Evolutionary conservation across 2,329 filamentous ascomycete species (phyloP).

Genomic region (Ascochyta fabae): DNA sequence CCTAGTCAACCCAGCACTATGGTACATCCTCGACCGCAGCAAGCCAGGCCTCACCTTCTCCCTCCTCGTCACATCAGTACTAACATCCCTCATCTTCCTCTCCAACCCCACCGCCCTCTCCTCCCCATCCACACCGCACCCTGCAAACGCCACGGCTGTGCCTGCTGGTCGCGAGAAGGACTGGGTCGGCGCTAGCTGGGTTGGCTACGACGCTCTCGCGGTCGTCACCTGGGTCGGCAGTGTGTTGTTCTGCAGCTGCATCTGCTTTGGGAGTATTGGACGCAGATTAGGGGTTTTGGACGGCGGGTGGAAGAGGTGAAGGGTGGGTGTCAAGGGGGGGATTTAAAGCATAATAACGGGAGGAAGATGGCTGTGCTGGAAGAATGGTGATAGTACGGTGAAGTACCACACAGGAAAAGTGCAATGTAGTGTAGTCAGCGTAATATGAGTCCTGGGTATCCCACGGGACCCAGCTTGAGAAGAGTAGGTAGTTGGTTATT

Average conservation of each 20-base stretch:
- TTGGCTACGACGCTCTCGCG: conserved; percentile 69
- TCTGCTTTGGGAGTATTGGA: conserved; percentile 97
- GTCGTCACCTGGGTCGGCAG: conserved; percentile 88
- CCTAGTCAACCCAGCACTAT: conserved; percentile 89
- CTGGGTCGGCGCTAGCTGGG: neutral
- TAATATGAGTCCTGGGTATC: too few relatives aligned
- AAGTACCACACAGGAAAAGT: conserved; percentile 15
- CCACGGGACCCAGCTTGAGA: too few relatives aligned
- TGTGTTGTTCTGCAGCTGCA: conserved; percentile 90
- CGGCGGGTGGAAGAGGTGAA: conserved; percentile 5
- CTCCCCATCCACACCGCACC: conserved; percentile 33
- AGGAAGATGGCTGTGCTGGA: too few relatives aligned
- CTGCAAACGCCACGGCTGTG: conserved; percentile 30
- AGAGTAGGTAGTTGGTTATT: too few relatives aligned
- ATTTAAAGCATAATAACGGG: too few relatives aligned
- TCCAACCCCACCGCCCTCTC: conserved; percentile 82
- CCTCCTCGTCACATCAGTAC: conserved; percentile 72
- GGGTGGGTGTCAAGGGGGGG: conserved; percentile 16
- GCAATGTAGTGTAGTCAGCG: too few relatives aligned
- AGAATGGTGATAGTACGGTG: too few relatives aligned
- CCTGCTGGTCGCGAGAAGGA: neutral
- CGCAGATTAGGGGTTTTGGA: conserved; percentile 67
- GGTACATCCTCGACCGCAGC: conserved; percentile 95
- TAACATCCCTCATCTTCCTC: conserved; percentile 75
- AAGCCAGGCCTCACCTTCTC: conserved; percentile 83